Evolutionary conservation across 306 rosid species (phyloP), one percentile per base, ranked within the genome.

Genomic region (Rosa chinensis): DNA sequence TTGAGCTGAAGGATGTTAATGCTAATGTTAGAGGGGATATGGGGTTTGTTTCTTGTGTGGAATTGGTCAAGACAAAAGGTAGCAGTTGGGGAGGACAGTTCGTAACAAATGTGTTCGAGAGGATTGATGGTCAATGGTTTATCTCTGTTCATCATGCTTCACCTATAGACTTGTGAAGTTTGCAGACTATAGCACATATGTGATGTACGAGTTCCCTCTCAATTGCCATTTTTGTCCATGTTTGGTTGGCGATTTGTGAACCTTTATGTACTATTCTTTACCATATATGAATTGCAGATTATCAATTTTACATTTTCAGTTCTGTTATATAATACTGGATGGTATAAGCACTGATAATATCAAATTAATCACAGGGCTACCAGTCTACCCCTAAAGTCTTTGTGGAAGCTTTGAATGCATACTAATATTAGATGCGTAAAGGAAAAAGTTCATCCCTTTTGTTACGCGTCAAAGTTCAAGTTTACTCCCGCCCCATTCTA

Each of bases 51-150:
- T 91, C 95, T 3, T 95, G 99, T 84, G 84, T 93, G 84, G 99
- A 95, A 77, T 90, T 91, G 78, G 98, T 95, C 17, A 91, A 88
- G 85, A 88, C 99, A 7, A 89, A 89, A 79, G 97, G 98, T 75
- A 86, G 97, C 48, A 89, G 87, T 83, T 94, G 98, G 98, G 97
- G 97, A 61, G 97, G 92, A 40, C 98, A 94, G 82, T 90, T 89
- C 75, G 97, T 88, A 52, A 94, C 98, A 18, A 94, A 94, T 78
- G 88, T 90, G 81, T 94, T 94, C 10, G 97, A 94, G 88, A 89
- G 70, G 76, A 89, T 89, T 75, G 85, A 85, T 73, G 97, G 91
- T 40, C 84, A 87, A 47, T 95, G 99, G 99, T 89, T 82, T 81
- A 89, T 95, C 61, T 87, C 87, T 74, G 78, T 87, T 66, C 98